Evolutionary conservation across 345 rosid species (phyloP), one percentile per base, ranked within the genome.

Genomic region (Draba incana): DNA sequence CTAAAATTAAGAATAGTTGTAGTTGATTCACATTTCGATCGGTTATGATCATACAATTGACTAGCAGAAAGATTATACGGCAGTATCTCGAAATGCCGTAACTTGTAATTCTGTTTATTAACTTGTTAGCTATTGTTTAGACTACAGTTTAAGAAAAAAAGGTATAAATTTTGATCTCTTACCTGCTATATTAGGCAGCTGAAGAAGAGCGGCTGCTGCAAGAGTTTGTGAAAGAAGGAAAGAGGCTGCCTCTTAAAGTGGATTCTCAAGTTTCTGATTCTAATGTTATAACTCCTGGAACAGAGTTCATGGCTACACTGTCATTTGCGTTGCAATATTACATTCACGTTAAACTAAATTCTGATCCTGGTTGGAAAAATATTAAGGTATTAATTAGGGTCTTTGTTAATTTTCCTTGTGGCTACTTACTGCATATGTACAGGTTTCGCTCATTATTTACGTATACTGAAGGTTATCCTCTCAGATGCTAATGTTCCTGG

Each of bases 401-500:
- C 44, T 64, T 27, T 47, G 23, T 61, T 45, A 20, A 15, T 50
- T 45, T 37, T 45, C 37, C 59, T 50, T 15, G 28, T 25, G 41
- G 27, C 6, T 61, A 24, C 49, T 38, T 51, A 24, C 46, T 49
- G 5, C 30, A 14, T 56, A 47, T 56, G 70, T 60, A 45, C 45
- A 12, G n/a, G 23, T 23, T 71, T 61, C 75, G 31, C 71, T 72
- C 64, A 42, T 72, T 39, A 64, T 43, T 60, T 72, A 61, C 11
- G 54, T 50, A 51, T 80, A 69, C 37, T 87, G 74, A 80, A 95
- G 99, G 98, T 95, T 67, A 85, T 95, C 41, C 93, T 92, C 46
- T 95, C 98, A 15, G 98, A 95, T 88, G 97, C 98, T 57, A 94
- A 92, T 84, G 97, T 89, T 81, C 99, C 99, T 46, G 98, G 99